phyloP scores from a whole-genome alignment of 2,329 filamentous ascomycete genomes.

The Lachnellula suecica region DNA sequence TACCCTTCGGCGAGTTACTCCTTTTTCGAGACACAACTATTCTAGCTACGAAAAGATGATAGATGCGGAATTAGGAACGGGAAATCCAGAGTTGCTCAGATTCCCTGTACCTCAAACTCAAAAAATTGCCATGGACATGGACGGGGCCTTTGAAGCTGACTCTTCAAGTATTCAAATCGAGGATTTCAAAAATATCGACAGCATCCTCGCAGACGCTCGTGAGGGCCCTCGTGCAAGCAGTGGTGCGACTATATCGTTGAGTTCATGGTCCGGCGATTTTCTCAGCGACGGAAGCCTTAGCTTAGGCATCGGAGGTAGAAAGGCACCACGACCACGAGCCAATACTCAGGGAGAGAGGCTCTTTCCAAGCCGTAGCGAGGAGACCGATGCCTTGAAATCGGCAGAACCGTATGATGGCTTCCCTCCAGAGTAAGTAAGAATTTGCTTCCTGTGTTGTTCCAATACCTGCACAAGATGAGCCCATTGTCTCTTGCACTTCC shows the following conservation, averaged over 20 bases:
- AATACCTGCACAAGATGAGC: too few species aligned
- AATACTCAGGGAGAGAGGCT: not conserved
- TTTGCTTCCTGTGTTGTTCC: too few species aligned
- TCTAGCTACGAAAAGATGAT: conserved; percentile 8
- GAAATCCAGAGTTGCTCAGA: not conserved
- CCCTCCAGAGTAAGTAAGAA: too few species aligned
- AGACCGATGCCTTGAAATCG: not conserved
- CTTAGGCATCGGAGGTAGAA: not conserved
- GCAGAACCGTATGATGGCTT: conserved; percentile 18
- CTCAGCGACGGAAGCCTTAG: not conserved
- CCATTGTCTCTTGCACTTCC: too few species aligned
- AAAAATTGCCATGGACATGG: not conserved
- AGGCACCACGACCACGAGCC: not conserved
- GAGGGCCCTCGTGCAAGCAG: conserved; percentile 1
- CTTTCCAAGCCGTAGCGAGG: not conserved
- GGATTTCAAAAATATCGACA: not conserved
- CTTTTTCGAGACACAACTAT: conserved; percentile 12
- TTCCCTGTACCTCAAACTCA: not conserved
- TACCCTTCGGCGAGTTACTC: conserved; percentile 13
- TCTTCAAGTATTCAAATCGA: not conserved
- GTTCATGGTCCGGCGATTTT: conserved; percentile 6
- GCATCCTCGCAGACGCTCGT: not conserved
- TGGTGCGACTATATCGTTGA: conserved; percentile 10
- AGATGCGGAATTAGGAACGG: not conserved
- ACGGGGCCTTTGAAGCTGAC: not conserved